Conservation (phyloP, 129 eudicot species). For the Tagetes patula region DNA sequence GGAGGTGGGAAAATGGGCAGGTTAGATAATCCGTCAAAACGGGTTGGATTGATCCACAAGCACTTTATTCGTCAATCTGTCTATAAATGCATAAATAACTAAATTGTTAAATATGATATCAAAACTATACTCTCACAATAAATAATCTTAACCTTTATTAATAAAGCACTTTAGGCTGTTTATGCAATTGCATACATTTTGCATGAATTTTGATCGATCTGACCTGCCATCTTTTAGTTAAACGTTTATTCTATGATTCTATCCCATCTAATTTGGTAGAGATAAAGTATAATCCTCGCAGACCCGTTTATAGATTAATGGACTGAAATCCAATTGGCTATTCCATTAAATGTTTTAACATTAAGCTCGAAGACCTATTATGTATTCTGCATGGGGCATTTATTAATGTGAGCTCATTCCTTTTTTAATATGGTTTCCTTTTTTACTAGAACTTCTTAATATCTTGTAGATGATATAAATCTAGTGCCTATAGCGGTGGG, state of each 20-base stretch:
- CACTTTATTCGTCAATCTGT: slow-evolving; percentile 6
- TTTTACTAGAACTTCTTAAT: background rate
- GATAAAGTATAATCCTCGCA: too few relatives aligned
- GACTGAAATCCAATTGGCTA: background rate
- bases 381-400: background rate
- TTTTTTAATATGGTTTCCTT: slow-evolving; percentile 1
- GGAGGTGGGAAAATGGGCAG: background rate
- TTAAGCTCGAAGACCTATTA: background rate
- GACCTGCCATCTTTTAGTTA: background rate
- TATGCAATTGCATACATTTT: background rate
- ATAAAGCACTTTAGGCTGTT: slow-evolving; percentile 3
- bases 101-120: background rate
- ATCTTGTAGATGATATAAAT: background rate
- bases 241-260: background rate
- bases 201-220: background rate
- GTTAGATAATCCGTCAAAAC: background rate
- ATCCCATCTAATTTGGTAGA: too few relatives aligned
- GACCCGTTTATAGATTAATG: background rate
- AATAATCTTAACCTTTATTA: slow-evolving; percentile 4
- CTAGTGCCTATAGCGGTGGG: slow-evolving; percentile 11
- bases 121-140: background rate
- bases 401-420: background rate
- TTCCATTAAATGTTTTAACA: background rate
- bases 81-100: background rate
- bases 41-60: background rate